Percentiles rank a stretch among this genome's conserved stretches.
Conservation (phyloP, 2,329 filamentous ascomycete species). For the Plectosphaerella cucumerina region DNA sequence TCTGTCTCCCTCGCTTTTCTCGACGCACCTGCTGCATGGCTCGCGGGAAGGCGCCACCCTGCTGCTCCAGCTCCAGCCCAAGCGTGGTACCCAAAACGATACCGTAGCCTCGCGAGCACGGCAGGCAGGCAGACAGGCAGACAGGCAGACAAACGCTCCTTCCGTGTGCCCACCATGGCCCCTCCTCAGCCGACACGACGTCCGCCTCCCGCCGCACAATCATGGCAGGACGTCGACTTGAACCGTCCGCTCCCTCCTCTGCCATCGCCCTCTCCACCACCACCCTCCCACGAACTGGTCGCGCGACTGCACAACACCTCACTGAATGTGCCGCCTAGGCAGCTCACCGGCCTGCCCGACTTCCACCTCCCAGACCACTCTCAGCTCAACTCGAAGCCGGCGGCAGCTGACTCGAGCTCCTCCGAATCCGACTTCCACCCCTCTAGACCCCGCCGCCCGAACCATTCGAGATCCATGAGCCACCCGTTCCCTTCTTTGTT, state of each 20-base stretch:
- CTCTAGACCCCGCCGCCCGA: constrained; percentile 16
- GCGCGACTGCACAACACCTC: constrained; percentile 30
- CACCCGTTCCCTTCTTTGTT: constrained; percentile 75
- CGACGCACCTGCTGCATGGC: too few relatives aligned
- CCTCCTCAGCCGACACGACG: background rate
- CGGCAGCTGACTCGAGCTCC: constrained; percentile 35
- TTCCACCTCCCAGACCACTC: constrained; percentile 13
- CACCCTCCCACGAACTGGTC: constrained; percentile 24
- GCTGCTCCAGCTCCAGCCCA: too few relatives aligned
- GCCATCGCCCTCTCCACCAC: constrained; percentile 14
- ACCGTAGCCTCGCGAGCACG: too few relatives aligned
- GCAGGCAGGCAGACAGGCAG: too few relatives aligned
- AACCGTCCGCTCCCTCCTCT: constrained; percentile 6
- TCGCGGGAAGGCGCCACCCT: too few relatives aligned
- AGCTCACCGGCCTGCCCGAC: constrained; percentile 16
- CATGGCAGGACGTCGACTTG: too few relatives aligned
- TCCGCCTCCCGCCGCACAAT: background rate
- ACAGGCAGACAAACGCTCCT: too few relatives aligned
- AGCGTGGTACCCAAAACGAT: too few relatives aligned
- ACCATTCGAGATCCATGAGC: constrained; percentile 67
- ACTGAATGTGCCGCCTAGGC: constrained; percentile 15
- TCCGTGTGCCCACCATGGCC: background rate
- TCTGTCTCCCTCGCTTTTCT: too few relatives aligned
- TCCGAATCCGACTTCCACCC: constrained; percentile 36
- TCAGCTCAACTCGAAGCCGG: constrained; percentile 17